These are phyloP conservation scores for Pseudogymnoascus sp. DNA, from an alignment of 2,329 filamentous ascomycete genomes.

Conservation along the genomic window DNA sequence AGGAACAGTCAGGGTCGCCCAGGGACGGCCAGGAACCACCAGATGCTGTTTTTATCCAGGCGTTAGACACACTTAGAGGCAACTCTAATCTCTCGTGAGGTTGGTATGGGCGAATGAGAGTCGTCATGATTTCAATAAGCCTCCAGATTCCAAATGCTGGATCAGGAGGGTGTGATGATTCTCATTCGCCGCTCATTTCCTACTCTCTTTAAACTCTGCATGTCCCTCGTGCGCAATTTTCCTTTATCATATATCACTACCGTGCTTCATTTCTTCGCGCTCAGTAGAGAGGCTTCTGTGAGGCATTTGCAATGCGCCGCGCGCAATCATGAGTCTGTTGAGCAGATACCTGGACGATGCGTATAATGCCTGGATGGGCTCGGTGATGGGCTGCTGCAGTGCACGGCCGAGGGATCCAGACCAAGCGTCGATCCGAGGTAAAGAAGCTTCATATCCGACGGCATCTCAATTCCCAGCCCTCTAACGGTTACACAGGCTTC, in stretches of 20 bases:
- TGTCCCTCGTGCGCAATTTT: neutral
- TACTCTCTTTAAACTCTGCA: neutral
- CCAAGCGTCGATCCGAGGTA: slow-evolving; percentile 19
- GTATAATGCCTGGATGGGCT: slow-evolving; percentile 23
- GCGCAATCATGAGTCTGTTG: slow-evolving; percentile 22
- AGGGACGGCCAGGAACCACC: neutral
- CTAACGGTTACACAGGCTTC: slow-evolving; percentile 19
- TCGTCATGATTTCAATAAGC: neutral
- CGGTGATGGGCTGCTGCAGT: slow-evolving; percentile 23
- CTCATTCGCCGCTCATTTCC: neutral
- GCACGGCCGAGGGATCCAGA: slow-evolving; percentile 14
- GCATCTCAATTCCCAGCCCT: neutral
- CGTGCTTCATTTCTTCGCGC: neutral
- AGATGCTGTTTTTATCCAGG: neutral
- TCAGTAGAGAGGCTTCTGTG: neutral
- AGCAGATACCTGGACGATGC: slow-evolving; percentile 26
- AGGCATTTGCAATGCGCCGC: neutral
- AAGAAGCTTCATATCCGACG: slow-evolving; percentile 11
- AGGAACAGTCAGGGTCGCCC: neutral
- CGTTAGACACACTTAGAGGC: neutral
- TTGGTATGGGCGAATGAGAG: neutral
- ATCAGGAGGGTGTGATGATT: neutral
- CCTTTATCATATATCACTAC: neutral
- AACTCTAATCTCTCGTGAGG: neutral
- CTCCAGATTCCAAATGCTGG: neutral